Evolutionary conservation across 352 stramenopile genomes (phyloP).

Genomic region (Phytophthora foliorum): DNA sequence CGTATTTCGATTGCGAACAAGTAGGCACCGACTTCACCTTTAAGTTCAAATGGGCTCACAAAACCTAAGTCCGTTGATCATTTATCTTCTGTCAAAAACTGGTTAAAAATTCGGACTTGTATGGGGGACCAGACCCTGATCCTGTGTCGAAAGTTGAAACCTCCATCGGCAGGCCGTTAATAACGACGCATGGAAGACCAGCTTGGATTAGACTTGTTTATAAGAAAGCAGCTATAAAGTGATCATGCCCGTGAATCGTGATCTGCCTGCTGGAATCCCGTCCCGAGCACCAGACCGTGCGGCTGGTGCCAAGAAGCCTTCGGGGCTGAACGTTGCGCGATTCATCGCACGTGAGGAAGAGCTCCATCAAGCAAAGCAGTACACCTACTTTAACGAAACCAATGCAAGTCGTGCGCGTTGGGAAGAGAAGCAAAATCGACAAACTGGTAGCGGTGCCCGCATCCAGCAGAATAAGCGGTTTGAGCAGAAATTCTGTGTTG

Average conservation of each 20-base stretch:
- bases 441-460: constrained; percentile 57
- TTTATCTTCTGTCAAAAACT: no score
- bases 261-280: constrained; percentile 61
- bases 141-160: background rate
- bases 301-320: constrained; percentile 45
- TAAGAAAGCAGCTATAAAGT: background rate
- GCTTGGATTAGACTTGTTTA: background rate
- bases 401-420: constrained; percentile 67
- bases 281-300: constrained; percentile 31
- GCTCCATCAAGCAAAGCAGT: constrained; percentile 67
- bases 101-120: no score
- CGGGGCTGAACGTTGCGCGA: constrained; percentile 70
- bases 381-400: constrained; percentile 59
- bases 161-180: background rate
- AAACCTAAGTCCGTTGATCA: no score
- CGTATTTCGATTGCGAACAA: background rate
- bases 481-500: constrained; percentile 8
- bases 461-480: constrained; percentile 69
- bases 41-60: constrained; percentile 17
- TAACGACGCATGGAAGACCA: background rate
- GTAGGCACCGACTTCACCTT: constrained; percentile 28
- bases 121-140: no score
- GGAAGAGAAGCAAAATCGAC: constrained; percentile 83
- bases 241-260: constrained; percentile 60
- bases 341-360: constrained; percentile 86